Percentiles rank a stretch among this genome's conserved stretches.
Conservation (phyloP, 306 rosid species). For the Luffa acutangula region DNA sequence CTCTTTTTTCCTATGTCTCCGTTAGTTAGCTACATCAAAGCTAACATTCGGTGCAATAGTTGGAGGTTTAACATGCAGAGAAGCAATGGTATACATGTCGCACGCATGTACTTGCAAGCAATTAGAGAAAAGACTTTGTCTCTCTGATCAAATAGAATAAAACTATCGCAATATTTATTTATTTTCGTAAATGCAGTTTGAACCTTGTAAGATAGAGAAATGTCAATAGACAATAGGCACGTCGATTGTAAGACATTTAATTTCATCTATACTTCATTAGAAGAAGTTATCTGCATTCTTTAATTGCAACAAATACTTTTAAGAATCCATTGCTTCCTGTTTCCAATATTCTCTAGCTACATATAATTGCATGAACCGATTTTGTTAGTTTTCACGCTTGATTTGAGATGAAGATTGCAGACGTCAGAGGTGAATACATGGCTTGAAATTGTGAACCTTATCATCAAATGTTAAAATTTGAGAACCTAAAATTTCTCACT, state of each 20-base stretch:
- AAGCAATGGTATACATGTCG: background rate
- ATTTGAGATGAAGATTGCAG: background rate
- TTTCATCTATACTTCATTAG: background rate
- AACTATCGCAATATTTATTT: background rate
- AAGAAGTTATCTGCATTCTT: background rate
- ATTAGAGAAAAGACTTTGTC: background rate
- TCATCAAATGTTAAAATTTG: background rate
- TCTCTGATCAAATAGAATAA: background rate
- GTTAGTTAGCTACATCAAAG: background rate
- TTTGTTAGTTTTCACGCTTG: background rate
- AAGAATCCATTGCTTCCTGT: background rate
- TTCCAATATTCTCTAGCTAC: background rate
- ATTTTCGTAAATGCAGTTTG: background rate
- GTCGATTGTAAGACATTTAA: background rate
- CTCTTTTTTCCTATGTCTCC: background rate
- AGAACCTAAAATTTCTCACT: slow-evolving; percentile 26
- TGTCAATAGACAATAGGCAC: background rate
- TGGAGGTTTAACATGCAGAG: background rate
- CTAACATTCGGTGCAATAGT: background rate
- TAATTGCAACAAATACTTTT: background rate
- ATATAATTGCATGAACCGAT: background rate
- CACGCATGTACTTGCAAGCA: background rate
- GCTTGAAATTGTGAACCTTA: background rate
- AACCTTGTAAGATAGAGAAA: background rate
- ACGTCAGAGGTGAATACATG: background rate